Conservation (phyloP, 2,329 filamentous ascomycete genomes). For the Aurifilum marmelostoma region DNA sequence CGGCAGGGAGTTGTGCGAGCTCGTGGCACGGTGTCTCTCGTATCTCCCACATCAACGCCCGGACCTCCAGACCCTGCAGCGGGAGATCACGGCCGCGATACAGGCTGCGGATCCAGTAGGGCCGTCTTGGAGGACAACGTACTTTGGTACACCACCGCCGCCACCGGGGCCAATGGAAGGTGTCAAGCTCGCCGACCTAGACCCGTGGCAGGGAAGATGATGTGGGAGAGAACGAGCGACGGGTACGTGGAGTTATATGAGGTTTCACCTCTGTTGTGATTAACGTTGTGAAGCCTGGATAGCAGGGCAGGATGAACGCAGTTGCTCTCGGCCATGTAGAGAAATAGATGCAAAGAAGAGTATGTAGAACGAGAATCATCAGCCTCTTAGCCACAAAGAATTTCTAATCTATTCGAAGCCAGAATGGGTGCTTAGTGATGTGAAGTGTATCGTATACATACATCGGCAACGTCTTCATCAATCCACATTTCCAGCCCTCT, state of each 20-base stretch:
- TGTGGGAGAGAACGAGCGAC: background rate
- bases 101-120: background rate
- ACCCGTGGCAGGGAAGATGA: conserved; percentile 4
- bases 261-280: background rate
- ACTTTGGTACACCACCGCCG: conserved; percentile 1
- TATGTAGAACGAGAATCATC: background rate
- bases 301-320: background rate
- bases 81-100: background rate
- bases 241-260: background rate
- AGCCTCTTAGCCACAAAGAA: too few species aligned
- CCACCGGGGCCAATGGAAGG: background rate
- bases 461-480: background rate
- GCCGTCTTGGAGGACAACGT: background rate
- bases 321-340: background rate
- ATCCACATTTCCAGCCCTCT: conserved; percentile 13
- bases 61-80: conserved; percentile 4
- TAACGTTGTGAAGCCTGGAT: background rate
- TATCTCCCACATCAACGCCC: conserved; percentile 13
- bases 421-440: background rate
- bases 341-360: background rate
- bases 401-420: background rate
- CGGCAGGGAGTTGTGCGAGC: background rate
- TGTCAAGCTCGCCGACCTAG: background rate
- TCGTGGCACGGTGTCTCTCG: conserved; percentile 17
- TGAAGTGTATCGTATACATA: background rate